phyloP scores from a whole-genome alignment of 1,284 basidiomycete genomes.

The Fomitopsis schrenkii region DNA sequence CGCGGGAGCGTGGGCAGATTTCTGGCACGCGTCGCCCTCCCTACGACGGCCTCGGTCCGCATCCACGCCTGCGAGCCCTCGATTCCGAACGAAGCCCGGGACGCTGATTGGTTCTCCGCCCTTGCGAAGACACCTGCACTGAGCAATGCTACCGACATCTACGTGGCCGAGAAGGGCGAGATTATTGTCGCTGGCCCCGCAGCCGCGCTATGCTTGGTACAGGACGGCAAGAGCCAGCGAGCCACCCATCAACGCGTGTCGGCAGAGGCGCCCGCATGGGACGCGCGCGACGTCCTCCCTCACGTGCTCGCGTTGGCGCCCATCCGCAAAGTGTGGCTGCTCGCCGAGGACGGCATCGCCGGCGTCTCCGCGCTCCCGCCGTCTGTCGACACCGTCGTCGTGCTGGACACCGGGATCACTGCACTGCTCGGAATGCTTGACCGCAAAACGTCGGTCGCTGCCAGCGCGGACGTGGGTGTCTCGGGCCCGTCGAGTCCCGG shows the following conservation, averaged over 20 bases:
- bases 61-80: neutral
- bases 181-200: neutral
- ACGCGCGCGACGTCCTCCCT: neutral
- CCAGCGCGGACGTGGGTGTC: neutral
- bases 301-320: neutral
- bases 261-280: neutral
- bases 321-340: neutral
- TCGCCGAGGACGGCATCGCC: neutral
- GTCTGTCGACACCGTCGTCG: neutral
- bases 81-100: neutral
- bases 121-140: neutral
- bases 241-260: neutral
- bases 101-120: neutral
- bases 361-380: neutral
- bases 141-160: neutral
- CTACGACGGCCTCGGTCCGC: neutral
- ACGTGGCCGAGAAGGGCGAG: neutral
- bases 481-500: neutral
- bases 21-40: neutral
- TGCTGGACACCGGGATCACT: neutral
- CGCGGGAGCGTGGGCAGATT: neutral
- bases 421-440: neutral
- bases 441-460: neutral
- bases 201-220: neutral
- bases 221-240: neutral